A percentile compares a stretch with the other conserved stretches of the same genome.
phyloP scores from a whole-genome alignment of 2,329 filamentous ascomycete species.

The Xenoacremonium recifei region DNA sequence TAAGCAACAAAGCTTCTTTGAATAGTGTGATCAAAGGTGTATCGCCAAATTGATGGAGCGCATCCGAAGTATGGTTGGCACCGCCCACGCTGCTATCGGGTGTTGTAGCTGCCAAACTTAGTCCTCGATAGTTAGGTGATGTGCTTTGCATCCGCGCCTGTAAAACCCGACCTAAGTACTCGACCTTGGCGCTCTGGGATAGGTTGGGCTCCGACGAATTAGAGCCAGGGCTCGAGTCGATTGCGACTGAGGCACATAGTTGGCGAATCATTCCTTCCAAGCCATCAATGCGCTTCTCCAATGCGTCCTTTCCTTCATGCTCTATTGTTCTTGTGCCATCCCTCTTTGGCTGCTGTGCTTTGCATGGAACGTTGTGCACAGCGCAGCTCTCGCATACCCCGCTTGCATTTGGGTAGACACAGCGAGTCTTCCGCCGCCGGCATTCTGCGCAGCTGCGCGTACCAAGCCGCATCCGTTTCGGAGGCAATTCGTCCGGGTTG shows the following conservation, averaged over 20 bases:
- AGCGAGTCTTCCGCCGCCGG: constrained; percentile 48
- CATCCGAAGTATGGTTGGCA: too few species aligned
- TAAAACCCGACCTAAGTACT: too few species aligned
- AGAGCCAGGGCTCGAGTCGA: too few species aligned
- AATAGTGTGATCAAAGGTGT: not conserved
- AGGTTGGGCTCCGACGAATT: too few species aligned
- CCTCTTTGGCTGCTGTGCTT: constrained; percentile 36
- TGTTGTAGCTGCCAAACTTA: too few species aligned
- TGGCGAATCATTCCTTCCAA: not conserved
- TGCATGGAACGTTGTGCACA: constrained; percentile 41
- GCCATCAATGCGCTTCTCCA: not conserved
- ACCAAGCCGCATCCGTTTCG: constrained; percentile 30
- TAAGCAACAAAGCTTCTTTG: not conserved
- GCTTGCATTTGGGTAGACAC: constrained; percentile 39
- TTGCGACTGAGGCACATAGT: too few species aligned
- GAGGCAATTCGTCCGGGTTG: not conserved
- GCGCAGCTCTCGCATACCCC: constrained; percentile 42
- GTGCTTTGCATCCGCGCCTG: too few species aligned
- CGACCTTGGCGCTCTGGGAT: too few species aligned
- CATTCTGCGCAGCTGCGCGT: constrained; percentile 39
- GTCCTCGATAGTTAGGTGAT: too few species aligned
- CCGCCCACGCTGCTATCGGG: too few species aligned
- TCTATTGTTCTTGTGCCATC: not conserved
- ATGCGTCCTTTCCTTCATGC: not conserved
- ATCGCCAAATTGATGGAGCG: not conserved